Evolutionary conservation across 2,329 filamentous ascomycete species (phyloP).

Genomic region (Nigrospora sphaerica): DNA sequence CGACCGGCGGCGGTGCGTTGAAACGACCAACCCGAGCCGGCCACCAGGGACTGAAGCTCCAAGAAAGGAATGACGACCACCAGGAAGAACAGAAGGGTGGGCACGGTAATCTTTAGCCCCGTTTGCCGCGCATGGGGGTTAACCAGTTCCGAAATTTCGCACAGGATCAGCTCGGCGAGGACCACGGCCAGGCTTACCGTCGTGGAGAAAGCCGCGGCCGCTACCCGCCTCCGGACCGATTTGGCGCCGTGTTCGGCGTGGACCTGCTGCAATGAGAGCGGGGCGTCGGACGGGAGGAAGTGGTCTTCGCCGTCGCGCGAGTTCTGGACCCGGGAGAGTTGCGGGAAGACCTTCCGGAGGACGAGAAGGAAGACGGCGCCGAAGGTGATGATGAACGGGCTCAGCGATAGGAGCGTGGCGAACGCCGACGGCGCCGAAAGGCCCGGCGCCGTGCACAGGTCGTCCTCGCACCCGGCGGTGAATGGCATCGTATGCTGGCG

Average conservation of each 20-base stretch:
- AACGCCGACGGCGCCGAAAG: conserved; percentile 32
- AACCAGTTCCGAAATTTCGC: conserved; percentile 75
- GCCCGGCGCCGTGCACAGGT: conserved; percentile 44
- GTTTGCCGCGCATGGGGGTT: conserved; percentile 58
- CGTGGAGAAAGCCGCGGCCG: conserved; percentile 63
- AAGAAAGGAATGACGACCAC: conserved; percentile 72
- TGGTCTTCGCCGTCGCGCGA: conserved; percentile 53
- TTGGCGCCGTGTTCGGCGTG: conserved; percentile 52
- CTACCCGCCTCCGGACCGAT: conserved; percentile 40
- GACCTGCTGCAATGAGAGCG: conserved; percentile 48
- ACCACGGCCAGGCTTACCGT: conserved; percentile 74
- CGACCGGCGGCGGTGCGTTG: conserved; percentile 48
- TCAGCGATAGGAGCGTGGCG: conserved; percentile 50
- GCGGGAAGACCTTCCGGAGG: conserved; percentile 63
- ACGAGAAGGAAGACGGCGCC: conserved; percentile 54
- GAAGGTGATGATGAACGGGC: conserved; percentile 68
- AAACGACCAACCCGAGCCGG: conserved; percentile 55
- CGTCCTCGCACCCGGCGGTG: conserved; percentile 46
- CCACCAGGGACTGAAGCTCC: conserved; percentile 62
- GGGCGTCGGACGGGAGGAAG: conserved; percentile 55
- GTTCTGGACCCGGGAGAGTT: conserved; percentile 51
- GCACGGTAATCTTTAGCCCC: conserved; percentile 63
- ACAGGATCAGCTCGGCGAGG: conserved; percentile 72
- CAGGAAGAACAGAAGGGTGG: conserved; percentile 63
- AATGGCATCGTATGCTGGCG: conserved; percentile 11